Percentiles rank a stretch among this genome's conserved stretches.
Evolutionary conservation across 768 basidiomycete genomes (phyloP).

Genomic region (Lactarius deliciosus): DNA sequence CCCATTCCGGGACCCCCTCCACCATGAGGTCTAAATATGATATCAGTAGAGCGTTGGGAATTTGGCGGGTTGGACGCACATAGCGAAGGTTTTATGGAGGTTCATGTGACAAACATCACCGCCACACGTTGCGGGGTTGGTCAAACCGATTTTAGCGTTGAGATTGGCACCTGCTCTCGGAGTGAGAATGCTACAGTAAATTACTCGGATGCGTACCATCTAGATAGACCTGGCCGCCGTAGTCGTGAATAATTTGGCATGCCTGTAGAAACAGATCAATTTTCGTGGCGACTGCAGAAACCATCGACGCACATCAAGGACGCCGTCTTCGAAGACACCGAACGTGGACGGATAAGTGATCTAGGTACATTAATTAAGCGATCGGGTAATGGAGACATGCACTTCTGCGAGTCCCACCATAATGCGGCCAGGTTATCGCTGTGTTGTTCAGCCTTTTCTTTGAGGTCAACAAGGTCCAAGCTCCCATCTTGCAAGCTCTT

Average conservation of each 20-base stretch:
- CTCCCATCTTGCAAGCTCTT: slow-evolving; percentile 86
- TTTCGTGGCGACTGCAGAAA: neutral
- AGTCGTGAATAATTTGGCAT: slow-evolving; percentile 89
- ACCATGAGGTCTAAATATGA: slow-evolving; percentile 74
- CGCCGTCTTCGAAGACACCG: slow-evolving; percentile 94
- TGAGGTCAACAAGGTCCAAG: slow-evolving; percentile 84
- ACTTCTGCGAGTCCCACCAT: slow-evolving; percentile 55
- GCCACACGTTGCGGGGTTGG: slow-evolving; percentile 91
- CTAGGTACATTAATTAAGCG: slow-evolving; percentile 40
- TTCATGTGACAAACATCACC: slow-evolving; percentile 99
- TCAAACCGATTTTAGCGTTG: slow-evolving; percentile 91
- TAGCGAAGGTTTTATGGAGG: slow-evolving; percentile 96
- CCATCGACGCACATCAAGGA: slow-evolving; percentile 55
- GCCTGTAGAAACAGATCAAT: slow-evolving; percentile 48
- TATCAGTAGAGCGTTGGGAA: slow-evolving; percentile 1
- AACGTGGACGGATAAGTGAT: slow-evolving; percentile 98
- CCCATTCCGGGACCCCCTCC: slow-evolving; percentile 97
- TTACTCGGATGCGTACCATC: slow-evolving; percentile 53
- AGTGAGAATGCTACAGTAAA: neutral
- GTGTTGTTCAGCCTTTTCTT: slow-evolving; percentile 84
- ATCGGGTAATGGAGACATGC: slow-evolving; percentile 22
- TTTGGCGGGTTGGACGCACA: slow-evolving; percentile 48
- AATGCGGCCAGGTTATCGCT: slow-evolving; percentile 91
- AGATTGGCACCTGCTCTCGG: slow-evolving; percentile 70
- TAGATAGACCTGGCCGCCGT: slow-evolving; percentile 96